phyloP scores from a whole-genome alignment of 2,329 filamentous ascomycete genomes.

The Septoria linicola region DNA sequence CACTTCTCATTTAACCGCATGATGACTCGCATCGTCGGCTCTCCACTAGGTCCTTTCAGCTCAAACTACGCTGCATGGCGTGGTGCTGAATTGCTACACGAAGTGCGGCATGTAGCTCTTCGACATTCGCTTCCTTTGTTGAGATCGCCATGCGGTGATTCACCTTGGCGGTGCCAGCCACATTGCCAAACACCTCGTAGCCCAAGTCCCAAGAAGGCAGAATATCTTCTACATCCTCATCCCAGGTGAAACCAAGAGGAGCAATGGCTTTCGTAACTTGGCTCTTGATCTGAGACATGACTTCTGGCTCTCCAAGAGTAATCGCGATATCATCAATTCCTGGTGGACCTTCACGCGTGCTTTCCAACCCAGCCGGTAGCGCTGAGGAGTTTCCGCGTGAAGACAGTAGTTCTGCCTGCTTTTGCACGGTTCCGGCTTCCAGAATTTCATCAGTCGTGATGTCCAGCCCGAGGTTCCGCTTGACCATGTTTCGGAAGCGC shows the following conservation, averaged over 20 bases:
- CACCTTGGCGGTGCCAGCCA: conserved; percentile 8
- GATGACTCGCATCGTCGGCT: conserved; percentile 12
- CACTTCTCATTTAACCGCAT: conserved; percentile 12
- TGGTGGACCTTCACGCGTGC: background rate
- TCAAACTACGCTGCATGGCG: conserved; percentile 12
- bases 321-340: conserved; percentile 8
- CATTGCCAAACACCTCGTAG: conserved; percentile 12
- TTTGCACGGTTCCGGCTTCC: conserved; percentile 3
- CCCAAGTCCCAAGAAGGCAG: conserved; percentile 13
- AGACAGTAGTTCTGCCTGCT: conserved; percentile 4
- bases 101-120: conserved; percentile 3
- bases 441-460: conserved; percentile 9
- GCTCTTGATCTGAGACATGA: conserved; percentile 3
- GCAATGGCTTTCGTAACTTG: conserved; percentile 9
- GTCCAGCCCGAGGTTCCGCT: conserved; percentile 2
- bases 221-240: conserved; percentile 13
- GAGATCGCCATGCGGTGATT: conserved; percentile 9
- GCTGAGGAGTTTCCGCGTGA: background rate
- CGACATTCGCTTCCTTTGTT: conserved; percentile 6
- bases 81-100: background rate
- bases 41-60: conserved; percentile 1
- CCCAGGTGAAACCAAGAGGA: conserved; percentile 9
- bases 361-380: background rate
- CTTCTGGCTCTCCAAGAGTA: conserved; percentile 1
- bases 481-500: conserved; percentile 14